Conservation (phyloP, 257 asterid genomes). For the Nicotiana tomentosiformis region DNA sequence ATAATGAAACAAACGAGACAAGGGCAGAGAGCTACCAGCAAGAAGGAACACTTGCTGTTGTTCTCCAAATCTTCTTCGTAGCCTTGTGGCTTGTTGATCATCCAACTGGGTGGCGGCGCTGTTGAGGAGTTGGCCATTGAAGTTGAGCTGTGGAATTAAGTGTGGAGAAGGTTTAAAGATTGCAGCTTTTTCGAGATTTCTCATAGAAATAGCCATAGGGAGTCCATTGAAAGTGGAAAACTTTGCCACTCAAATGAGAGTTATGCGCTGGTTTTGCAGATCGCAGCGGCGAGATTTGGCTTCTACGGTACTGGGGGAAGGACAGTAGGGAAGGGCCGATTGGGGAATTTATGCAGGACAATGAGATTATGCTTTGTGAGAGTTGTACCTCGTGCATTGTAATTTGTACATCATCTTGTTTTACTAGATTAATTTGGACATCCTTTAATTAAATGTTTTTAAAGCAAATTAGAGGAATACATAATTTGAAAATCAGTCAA, state of each 20-base stretch:
- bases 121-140: slow-evolving; percentile 42
- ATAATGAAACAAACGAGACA: slow-evolving; percentile 61
- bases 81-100: slow-evolving; percentile 22
- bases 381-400: background rate
- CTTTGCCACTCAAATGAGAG: background rate
- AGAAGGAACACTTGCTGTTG: slow-evolving; percentile 28
- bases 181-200: slow-evolving; percentile 15
- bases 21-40: slow-evolving; percentile 77
- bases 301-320: background rate
- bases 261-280: background rate
- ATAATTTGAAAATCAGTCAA: background rate
- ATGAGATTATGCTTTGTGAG: background rate
- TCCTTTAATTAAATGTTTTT: too few species aligned
- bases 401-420: background rate
- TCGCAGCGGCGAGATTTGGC: background rate
- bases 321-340: background rate
- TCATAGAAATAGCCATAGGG: slow-evolving; percentile 32
- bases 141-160: slow-evolving; percentile 11
- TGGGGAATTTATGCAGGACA: background rate
- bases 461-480: background rate
- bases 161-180: slow-evolving; percentile 1
- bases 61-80: slow-evolving; percentile 41
- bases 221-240: slow-evolving; percentile 19
- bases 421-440: background rate
- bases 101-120: slow-evolving; percentile 23